Evolutionary conservation across 2,329 filamentous ascomycete species (phyloP).

Genomic region (Aspergillus ruber): DNA sequence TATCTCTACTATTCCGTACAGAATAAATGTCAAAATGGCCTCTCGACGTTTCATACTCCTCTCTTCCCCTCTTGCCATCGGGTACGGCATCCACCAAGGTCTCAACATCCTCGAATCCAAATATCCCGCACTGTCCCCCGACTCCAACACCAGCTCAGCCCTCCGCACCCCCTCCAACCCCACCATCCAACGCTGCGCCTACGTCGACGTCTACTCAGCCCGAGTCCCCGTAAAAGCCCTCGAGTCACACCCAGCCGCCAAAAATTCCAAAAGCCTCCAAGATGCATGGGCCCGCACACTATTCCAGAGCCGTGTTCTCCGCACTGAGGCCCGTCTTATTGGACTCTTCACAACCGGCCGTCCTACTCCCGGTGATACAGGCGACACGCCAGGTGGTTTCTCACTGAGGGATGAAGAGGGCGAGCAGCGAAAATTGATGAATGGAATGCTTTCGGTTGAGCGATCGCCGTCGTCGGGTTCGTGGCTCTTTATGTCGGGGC

Average conservation of each 20-base stretch:
- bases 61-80: slow-evolving; percentile 7
- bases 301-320: slow-evolving; percentile 10
- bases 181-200: slow-evolving; percentile 15
- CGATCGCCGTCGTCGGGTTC: slow-evolving; percentile 1
- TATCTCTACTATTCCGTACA: neutral
- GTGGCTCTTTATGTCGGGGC: neutral
- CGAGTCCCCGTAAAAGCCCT: slow-evolving; percentile 14
- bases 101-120: slow-evolving; percentile 18
- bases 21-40: neutral
- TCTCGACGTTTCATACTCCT: slow-evolving; percentile 6
- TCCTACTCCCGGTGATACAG: slow-evolving; percentile 16
- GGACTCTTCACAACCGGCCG: slow-evolving; percentile 7
- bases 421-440: slow-evolving; percentile 10
- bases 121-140: slow-evolving; percentile 17
- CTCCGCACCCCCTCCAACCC: slow-evolving; percentile 11
- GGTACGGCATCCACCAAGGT: slow-evolving; percentile 15
- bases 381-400: slow-evolving; percentile 9
- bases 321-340: slow-evolving; percentile 12
- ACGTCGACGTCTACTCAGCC: slow-evolving; percentile 21
- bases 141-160: slow-evolving; percentile 12
- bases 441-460: slow-evolving; percentile 15
- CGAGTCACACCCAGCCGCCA: neutral
- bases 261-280: slow-evolving; percentile 7
- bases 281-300: slow-evolving; percentile 19
- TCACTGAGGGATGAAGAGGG: neutral